These are phyloP conservation scores for Testicularia cyperi DNA, from an alignment of 1,284 basidiomycete genomes.

Conservation along the genomic window DNA sequence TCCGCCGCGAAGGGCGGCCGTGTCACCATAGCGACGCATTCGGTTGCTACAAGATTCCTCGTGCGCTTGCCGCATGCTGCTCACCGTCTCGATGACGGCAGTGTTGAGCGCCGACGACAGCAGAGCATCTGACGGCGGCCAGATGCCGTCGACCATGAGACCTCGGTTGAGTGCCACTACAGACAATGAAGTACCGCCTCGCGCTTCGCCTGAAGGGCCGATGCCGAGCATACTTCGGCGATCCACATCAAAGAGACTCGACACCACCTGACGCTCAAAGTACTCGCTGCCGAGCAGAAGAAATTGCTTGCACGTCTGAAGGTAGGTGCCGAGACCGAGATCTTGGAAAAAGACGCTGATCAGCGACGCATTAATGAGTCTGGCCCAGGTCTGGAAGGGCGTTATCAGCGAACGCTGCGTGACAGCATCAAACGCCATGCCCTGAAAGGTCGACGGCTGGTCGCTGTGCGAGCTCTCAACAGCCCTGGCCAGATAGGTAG, in stretches of 20 bases:
- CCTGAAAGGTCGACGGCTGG: constrained; percentile 8
- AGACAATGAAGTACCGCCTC: neutral
- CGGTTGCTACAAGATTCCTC: constrained; percentile 1
- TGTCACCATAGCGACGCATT: too few relatives aligned
- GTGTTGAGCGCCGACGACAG: constrained; percentile 39
- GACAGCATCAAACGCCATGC: constrained; percentile 12
- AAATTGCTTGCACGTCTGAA: constrained; percentile 46
- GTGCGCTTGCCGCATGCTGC: constrained; percentile 25
- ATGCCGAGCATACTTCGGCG: constrained; percentile 6
- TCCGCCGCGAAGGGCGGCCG: too few relatives aligned
- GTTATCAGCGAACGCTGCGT: constrained; percentile 19
- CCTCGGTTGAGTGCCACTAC: constrained; percentile 23
- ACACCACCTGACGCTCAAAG: constrained; percentile 26
- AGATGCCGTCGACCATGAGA: constrained; percentile 22
- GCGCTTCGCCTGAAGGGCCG: neutral
- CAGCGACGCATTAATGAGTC: constrained; percentile 46
- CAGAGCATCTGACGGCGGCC: constrained; percentile 38
- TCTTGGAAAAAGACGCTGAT: constrained; percentile 50
- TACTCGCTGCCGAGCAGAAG: constrained; percentile 37
- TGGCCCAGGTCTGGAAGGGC: constrained; percentile 41
- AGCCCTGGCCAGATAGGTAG: too few relatives aligned
- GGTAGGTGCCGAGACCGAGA: constrained; percentile 38
- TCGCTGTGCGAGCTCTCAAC: too few relatives aligned
- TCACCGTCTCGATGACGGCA: constrained; percentile 43
- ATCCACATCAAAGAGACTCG: constrained; percentile 39